Evolutionary conservation across 2,329 filamentous ascomycete species (phyloP).

Genomic region (Alternaria novae-zelandiae): DNA sequence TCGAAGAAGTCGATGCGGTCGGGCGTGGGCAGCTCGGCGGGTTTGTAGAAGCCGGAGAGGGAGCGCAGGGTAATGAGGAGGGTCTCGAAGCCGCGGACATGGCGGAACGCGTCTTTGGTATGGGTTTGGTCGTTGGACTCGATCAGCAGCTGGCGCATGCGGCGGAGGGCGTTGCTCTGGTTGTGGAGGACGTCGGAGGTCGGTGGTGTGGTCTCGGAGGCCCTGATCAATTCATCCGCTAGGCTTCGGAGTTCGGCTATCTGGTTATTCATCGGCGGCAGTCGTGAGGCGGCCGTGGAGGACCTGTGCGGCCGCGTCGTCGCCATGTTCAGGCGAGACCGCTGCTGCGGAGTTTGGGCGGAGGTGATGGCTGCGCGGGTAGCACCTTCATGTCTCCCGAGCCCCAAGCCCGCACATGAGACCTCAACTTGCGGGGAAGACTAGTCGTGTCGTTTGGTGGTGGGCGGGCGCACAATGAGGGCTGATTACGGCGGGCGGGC

Average conservation of each 20-base stretch:
- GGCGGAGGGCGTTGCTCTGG: constrained; percentile 62
- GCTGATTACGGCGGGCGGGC: constrained; percentile 5
- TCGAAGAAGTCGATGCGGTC: constrained; percentile 72
- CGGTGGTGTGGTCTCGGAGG: constrained; percentile 37
- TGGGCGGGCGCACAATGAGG: not conserved
- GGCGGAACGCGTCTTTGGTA: constrained; percentile 81
- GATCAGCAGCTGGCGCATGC: constrained; percentile 70
- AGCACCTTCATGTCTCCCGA: constrained; percentile 39
- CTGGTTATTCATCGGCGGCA: constrained; percentile 63
- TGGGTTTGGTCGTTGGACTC: constrained; percentile 57
- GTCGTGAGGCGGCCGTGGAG: constrained; percentile 47
- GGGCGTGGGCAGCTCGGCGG: constrained; percentile 64
- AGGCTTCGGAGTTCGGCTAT: constrained; percentile 48
- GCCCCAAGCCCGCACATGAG: constrained; percentile 12
- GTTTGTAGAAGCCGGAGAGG: constrained; percentile 78
- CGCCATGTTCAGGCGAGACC: constrained; percentile 43
- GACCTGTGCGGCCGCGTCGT: constrained; percentile 46
- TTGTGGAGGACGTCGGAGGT: constrained; percentile 41
- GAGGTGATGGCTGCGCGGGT: constrained; percentile 25
- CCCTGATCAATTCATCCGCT: constrained; percentile 43
- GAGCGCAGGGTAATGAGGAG: constrained; percentile 72
- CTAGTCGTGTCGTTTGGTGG: not conserved
- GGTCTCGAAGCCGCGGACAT: constrained; percentile 77
- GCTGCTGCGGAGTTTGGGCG: constrained; percentile 32
- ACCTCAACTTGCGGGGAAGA: not conserved